A percentile compares a stretch with the other conserved stretches of the same genome.
Evolutionary conservation across 129 eudicot species (phyloP).

Genomic region (Chrysanthemum seticuspe): DNA sequence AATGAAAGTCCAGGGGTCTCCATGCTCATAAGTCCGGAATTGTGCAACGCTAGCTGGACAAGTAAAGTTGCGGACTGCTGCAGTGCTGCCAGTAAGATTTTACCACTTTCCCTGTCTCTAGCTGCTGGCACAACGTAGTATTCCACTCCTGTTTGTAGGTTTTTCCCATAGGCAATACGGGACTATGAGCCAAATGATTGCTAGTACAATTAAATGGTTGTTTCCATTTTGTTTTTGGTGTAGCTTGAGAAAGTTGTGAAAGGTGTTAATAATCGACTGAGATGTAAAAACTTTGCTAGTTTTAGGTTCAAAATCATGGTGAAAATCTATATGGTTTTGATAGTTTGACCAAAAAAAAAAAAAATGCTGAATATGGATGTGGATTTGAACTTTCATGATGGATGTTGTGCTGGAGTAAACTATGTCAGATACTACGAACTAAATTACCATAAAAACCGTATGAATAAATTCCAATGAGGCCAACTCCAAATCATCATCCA

Average conservation of each 20-base stretch:
- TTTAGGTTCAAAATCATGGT: no score
- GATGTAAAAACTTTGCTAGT: no score
- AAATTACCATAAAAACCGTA: no score
- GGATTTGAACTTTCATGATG: background rate
- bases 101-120: background rate
- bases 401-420: no score
- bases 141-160: background rate
- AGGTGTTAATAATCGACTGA: background rate
- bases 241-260: background rate
- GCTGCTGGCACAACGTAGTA: background rate
- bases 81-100: background rate
- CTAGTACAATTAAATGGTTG: no score
- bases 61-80: background rate
- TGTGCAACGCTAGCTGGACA: background rate
- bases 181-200: background rate
- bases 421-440: no score
- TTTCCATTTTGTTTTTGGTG: background rate
- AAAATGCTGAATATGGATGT: constrained; percentile 2
- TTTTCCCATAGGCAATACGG: background rate
- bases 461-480: no score
- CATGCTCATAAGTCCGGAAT: background rate
- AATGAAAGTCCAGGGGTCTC: constrained; percentile 17
- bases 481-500: no score
- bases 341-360: constrained; percentile 3
- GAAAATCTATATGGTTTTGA: background rate